These are phyloP conservation scores for Coemansia asiatica DNA, from an alignment of 192 early-diverging fungal species.

Conservation along the genomic window DNA sequence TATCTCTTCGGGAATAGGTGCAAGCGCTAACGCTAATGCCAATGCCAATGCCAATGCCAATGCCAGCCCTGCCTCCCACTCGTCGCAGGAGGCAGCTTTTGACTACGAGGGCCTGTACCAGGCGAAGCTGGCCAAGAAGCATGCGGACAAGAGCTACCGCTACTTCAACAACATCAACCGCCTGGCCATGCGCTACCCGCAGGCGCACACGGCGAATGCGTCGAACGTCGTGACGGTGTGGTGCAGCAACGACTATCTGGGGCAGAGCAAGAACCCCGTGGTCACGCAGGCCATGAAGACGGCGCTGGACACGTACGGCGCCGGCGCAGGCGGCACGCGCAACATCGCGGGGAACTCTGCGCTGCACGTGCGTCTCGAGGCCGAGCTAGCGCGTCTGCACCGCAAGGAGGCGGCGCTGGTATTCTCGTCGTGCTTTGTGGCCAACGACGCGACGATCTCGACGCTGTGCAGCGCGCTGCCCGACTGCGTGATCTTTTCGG, in stretches of 20 bases:
- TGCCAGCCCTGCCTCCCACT: constrained; percentile 33
- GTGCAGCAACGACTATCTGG: constrained; percentile 99
- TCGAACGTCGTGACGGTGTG: constrained; percentile 94
- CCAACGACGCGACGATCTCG: constrained; percentile 94
- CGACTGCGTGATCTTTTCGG: constrained; percentile 91
- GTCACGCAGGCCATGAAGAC: constrained; percentile 90
- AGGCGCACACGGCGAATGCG: constrained; percentile 84
- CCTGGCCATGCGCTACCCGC: constrained; percentile 86
- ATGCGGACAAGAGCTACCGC: constrained; percentile 94
- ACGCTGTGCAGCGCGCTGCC: constrained; percentile 87
- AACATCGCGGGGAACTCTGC: constrained; percentile 99
- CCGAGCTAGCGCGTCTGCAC: constrained; percentile 89
- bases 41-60: too few species aligned
- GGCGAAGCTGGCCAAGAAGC: constrained; percentile 89
- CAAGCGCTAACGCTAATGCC: too few species aligned
- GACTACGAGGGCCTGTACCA: constrained; percentile 91
- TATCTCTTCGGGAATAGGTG: too few species aligned
- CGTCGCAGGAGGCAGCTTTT: constrained; percentile 56
- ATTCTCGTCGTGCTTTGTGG: constrained; percentile 97
- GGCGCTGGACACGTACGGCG: constrained; percentile 93
- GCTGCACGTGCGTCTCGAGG: constrained; percentile 88
- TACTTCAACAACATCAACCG: constrained; percentile 99
- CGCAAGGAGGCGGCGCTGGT: constrained; percentile 88
- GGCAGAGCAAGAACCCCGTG: constrained; percentile 86
- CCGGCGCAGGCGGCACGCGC: constrained; percentile 97